A percentile compares a stretch with the other conserved stretches of the same genome.
These are phyloP conservation scores for Conidiobolus incongruus DNA, from an alignment of 371 early-diverging fungal species.

Conservation along the genomic window DNA sequence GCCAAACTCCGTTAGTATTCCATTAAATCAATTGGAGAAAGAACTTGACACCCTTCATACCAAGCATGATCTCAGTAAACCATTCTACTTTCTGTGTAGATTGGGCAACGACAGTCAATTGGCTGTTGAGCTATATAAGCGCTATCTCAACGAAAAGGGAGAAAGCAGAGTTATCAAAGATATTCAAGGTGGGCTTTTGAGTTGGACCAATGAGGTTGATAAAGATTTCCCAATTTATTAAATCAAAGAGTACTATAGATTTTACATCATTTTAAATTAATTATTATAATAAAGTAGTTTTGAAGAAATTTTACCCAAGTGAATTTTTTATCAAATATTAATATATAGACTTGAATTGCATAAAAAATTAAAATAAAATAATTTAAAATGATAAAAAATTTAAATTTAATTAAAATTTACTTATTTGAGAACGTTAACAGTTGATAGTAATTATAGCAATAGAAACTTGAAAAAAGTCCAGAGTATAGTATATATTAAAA, in stretches of 20 bases:
- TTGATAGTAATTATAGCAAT: background rate
- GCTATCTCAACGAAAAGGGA: constrained; percentile 26
- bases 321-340: background rate
- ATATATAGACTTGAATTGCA: background rate
- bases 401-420: background rate
- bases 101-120: constrained; percentile 78
- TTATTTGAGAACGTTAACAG: background rate
- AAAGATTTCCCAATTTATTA: constrained; percentile 63
- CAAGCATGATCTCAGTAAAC: background rate
- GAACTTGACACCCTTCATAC: no score
- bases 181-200: constrained; percentile 56
- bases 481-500: background rate
- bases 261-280: background rate
- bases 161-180: constrained; percentile 19
- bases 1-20: constrained; percentile 19
- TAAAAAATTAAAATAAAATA: background rate
- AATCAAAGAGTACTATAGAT: background rate
- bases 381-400: background rate
- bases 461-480: background rate
- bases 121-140: constrained; percentile 27
- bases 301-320: background rate
- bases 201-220: constrained; percentile 61
- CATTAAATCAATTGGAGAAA: no score
- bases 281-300: background rate
- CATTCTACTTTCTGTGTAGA: constrained; percentile 75